phyloP scores from a whole-genome alignment of 768 basidiomycete genomes.

The Suillus americanus region DNA sequence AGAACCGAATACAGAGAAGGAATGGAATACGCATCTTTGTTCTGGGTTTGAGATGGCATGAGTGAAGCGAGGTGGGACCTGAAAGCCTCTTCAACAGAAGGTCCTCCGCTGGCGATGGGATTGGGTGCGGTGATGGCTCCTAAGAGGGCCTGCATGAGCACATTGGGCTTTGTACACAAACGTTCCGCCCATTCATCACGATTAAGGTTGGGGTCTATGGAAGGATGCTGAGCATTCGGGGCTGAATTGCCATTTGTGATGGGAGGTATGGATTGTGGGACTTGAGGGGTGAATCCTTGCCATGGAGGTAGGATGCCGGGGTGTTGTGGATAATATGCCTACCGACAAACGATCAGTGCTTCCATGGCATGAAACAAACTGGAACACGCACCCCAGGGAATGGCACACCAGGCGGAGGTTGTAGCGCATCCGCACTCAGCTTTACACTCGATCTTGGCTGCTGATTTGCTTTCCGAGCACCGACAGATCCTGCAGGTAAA shows the following conservation, averaged over 20 bases:
- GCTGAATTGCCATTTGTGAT: slow-evolving; percentile 15
- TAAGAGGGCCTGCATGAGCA: slow-evolving; percentile 58
- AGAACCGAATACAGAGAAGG: slow-evolving; percentile 75
- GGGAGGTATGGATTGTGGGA: slow-evolving; percentile 26
- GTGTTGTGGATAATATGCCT: slow-evolving; percentile 34
- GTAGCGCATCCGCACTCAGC: slow-evolving; percentile 17
- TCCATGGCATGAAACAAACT: background rate
- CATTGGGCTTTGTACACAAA: slow-evolving; percentile 52
- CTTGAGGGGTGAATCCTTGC: slow-evolving; percentile 28
- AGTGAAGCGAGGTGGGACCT: slow-evolving; percentile 72
- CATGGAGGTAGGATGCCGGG: slow-evolving; percentile 32
- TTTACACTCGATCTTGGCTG: slow-evolving; percentile 39
- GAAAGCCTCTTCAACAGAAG: slow-evolving; percentile 75
- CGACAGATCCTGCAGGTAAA: slow-evolving; percentile 72
- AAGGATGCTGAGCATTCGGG: slow-evolving; percentile 22
- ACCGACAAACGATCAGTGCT: slow-evolving; percentile 8
- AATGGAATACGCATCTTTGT: slow-evolving; percentile 46
- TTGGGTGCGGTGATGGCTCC: slow-evolving; percentile 61
- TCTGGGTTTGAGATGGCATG: slow-evolving; percentile 45
- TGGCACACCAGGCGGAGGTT: slow-evolving; percentile 27
- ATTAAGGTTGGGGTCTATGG: slow-evolving; percentile 52
- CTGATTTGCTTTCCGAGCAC: slow-evolving; percentile 41
- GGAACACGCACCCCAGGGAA: slow-evolving; percentile 30
- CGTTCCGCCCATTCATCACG: slow-evolving; percentile 68
- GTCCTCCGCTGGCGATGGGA: slow-evolving; percentile 57